Evolutionary conservation across 306 rosid species (phyloP), one percentile per base, ranked within the genome.

Genomic region (Casuarina glauca): DNA sequence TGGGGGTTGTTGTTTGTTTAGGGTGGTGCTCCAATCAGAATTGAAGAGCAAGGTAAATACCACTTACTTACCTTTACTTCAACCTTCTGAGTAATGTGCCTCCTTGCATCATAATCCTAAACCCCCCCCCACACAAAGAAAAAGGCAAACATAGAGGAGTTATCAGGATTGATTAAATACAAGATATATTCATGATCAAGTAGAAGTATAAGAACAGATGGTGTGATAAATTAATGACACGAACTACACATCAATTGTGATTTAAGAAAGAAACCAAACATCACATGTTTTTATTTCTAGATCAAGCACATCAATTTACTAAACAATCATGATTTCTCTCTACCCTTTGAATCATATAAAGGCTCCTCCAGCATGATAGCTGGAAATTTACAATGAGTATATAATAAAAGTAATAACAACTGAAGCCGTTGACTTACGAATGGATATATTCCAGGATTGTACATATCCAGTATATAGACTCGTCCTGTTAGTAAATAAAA

Each of bases 401-500:
- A 66, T 16, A 11, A 36, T 15, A 66, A 9, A 9, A 39, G 15
- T 7, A 66, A 19, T 42, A 42, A 41, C 19, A 66, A 17, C 11
- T 66, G 72, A 15, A 82, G 76, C n/a, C 62, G 70, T 74, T 38
- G 70, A 83, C 92, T 87, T 84, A 94, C 97, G 75, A 88, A 73
- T 79, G 98, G 98, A 88, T 92, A 94, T 80, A 94, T 92, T 72
- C 90, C 91, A 63, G 98, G 97, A 85, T 94, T 90, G 90, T 89
- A 94, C 91, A 94, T 86, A 79, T 94, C 98, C 80, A 94, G 83
- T 75, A 89, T 86, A 82, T 92, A 90, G 83, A 90, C 97, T 41
- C 94, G 89, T 52, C 85, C 98, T 94, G 95, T 76, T 73, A 75
- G 83, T 57, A 76, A 62, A 79, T 0, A 26, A 26, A 26, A 26